A percentile compares a stretch with the other conserved stretches of the same genome.
Evolutionary conservation across 164 flowering plant species (phyloP).

Genomic region (Vitis rupestris): DNA sequence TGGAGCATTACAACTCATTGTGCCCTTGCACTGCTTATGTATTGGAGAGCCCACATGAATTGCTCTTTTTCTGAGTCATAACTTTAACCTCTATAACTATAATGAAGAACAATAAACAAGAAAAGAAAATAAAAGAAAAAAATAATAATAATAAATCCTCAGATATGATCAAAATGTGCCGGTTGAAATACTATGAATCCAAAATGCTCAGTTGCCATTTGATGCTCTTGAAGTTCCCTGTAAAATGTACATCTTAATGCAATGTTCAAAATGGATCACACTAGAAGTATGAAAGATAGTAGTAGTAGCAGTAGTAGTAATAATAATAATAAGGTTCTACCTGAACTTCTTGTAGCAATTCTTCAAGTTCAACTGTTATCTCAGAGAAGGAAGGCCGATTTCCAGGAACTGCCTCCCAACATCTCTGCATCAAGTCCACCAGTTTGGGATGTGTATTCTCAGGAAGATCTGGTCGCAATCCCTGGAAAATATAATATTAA

Average conservation of each 20-base stretch:
- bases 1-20: background rate
- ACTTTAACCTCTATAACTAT: slow-evolving; percentile 13
- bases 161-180: slow-evolving; percentile 8
- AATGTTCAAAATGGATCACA: background rate
- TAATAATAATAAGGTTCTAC: slow-evolving; percentile 20
- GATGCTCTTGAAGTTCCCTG: slow-evolving; percentile 23
- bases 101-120: background rate
- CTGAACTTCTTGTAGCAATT: slow-evolving; percentile 45
- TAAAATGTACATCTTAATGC: background rate
- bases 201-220: slow-evolving; percentile 14
- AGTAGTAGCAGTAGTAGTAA: background rate
- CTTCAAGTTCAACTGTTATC: slow-evolving; percentile 60
- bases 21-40: background rate
- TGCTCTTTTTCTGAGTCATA: background rate
- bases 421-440: slow-evolving; percentile 73
- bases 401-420: slow-evolving; percentile 74
- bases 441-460: slow-evolving; percentile 62
- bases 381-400: slow-evolving; percentile 73
- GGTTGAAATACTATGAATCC: background rate
- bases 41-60: background rate
- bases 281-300: no score
- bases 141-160: slow-evolving; percentile 2
- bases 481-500: slow-evolving; percentile 34
- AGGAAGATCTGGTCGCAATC: slow-evolving; percentile 81
- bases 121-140: background rate